Evolutionary conservation across 352 stramenopile genomes (phyloP).

Genomic region (Phytophthora tubulina): DNA sequence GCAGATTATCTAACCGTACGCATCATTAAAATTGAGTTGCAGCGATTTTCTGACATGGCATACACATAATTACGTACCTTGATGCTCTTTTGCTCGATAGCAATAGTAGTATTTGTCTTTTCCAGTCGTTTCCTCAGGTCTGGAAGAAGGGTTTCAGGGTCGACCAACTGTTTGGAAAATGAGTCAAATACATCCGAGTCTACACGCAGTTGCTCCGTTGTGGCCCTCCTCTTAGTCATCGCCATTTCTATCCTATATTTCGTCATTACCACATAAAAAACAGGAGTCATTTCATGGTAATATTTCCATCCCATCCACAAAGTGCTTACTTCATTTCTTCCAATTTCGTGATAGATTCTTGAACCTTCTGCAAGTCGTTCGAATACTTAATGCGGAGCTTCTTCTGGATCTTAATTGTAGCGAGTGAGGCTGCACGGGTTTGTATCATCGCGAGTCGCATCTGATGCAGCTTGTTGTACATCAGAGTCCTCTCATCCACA

Average conservation of each 20-base stretch:
- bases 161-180: slow-evolving; percentile 73
- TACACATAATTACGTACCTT: slow-evolving; percentile 40
- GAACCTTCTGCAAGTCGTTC: slow-evolving; percentile 52
- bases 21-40: not conserved
- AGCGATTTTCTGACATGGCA: not conserved
- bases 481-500: slow-evolving; percentile 48
- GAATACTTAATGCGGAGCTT: slow-evolving; percentile 59
- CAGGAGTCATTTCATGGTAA: not conserved
- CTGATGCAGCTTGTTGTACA: slow-evolving; percentile 71
- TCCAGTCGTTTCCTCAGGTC: slow-evolving; percentile 52
- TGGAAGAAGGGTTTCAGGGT: slow-evolving; percentile 55
- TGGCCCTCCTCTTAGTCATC: slow-evolving; percentile 15
- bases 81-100: slow-evolving; percentile 54
- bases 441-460: slow-evolving; percentile 62
- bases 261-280: not conserved
- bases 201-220: slow-evolving; percentile 47
- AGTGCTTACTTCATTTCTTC: slow-evolving; percentile 50
- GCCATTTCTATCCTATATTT: slow-evolving; percentile 8
- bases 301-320: not conserved
- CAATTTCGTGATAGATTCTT: slow-evolving; percentile 53
- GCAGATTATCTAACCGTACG: slow-evolving; percentile 47
- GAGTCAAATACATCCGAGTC: slow-evolving; percentile 77
- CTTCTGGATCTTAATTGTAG: slow-evolving; percentile 52
- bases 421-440: slow-evolving; percentile 32
- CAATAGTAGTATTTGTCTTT: slow-evolving; percentile 51